phyloP scores from a whole-genome alignment of 306 rosid species.

The Luffa aegyptiaca region DNA sequence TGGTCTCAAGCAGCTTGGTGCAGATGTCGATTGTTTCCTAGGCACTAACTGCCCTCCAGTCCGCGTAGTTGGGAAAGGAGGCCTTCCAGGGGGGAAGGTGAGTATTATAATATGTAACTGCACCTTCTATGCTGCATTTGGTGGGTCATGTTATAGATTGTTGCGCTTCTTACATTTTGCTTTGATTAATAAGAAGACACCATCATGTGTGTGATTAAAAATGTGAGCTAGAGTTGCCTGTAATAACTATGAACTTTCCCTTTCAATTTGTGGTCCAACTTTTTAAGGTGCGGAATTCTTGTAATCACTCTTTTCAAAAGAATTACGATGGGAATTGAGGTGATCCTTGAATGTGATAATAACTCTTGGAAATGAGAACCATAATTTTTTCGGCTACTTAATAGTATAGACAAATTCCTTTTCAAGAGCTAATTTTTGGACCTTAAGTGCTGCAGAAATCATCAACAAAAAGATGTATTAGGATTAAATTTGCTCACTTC shows the following conservation, averaged over 20 bases:
- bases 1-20: constrained; percentile 98
- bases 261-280: neutral
- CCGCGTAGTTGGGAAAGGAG: constrained; percentile 82
- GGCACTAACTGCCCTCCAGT: constrained; percentile 99
- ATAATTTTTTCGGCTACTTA: neutral
- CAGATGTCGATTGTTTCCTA: constrained; percentile 74
- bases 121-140: neutral
- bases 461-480: neutral
- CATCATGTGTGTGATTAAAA: neutral
- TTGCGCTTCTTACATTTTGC: neutral
- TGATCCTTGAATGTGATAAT: neutral
- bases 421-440: neutral
- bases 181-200: neutral
- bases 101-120: constrained; percentile 10
- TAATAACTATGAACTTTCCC: neutral
- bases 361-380: neutral
- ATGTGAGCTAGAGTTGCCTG: neutral
- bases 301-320: neutral
- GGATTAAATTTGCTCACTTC: neutral
- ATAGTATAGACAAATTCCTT: neutral
- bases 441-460: neutral
- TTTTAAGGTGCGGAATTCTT: neutral
- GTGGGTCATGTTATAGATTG: neutral
- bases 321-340: neutral
- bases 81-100: constrained; percentile 99